Conservation (phyloP, 768 basidiomycete genomes). For the Auricularia sp. region DNA sequence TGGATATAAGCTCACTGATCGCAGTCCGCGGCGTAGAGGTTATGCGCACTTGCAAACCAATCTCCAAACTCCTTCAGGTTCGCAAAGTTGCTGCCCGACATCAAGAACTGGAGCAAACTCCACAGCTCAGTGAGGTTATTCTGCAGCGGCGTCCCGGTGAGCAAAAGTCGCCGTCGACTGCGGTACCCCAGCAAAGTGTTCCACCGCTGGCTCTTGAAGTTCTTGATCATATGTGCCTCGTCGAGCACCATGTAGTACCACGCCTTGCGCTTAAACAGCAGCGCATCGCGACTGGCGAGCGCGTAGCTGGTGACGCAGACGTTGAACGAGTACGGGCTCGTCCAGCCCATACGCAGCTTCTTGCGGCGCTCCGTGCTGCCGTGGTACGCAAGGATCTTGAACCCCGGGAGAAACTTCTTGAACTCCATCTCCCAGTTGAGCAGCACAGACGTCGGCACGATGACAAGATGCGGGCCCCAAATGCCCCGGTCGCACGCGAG, state of each 20-base stretch:
- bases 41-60: constrained; percentile 85
- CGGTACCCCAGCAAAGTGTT: constrained; percentile 83
- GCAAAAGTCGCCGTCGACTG: constrained; percentile 72
- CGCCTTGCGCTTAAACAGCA: constrained; percentile 82
- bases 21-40: background rate
- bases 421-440: constrained; percentile 98
- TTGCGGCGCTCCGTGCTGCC: constrained; percentile 83
- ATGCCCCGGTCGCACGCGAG: constrained; percentile 84
- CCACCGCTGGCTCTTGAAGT: constrained; percentile 91
- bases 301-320: constrained; percentile 94
- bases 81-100: constrained; percentile 82
- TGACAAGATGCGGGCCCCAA: constrained; percentile 86
- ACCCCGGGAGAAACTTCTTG: constrained; percentile 88
- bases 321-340: constrained; percentile 80
- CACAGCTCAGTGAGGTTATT: constrained; percentile 95
- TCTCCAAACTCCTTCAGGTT: constrained; percentile 89
- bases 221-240: constrained; percentile 97
- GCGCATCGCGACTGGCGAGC: constrained; percentile 81
- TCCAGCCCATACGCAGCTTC: constrained; percentile 85
- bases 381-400: constrained; percentile 81
- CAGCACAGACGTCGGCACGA: constrained; percentile 83
- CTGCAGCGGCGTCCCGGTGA: constrained; percentile 94
- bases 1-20: constrained; percentile 6
- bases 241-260: constrained; percentile 98
- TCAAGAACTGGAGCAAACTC: constrained; percentile 90